These are phyloP conservation scores for Stellera chamaejasme DNA, from an alignment of 345 rosid species.

Conservation along the genomic window DNA sequence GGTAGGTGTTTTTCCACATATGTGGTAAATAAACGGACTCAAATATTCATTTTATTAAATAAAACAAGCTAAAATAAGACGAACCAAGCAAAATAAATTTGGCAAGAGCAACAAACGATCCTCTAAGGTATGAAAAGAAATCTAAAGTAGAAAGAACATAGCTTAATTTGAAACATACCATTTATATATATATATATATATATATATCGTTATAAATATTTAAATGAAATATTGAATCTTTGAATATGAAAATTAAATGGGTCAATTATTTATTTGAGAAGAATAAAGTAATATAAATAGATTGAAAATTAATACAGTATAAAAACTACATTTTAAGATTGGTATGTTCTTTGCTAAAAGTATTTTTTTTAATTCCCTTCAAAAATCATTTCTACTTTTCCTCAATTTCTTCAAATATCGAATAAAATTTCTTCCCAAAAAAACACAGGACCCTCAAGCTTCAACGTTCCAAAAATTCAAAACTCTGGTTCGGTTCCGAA, in stretches of 20 bases:
- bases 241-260: not conserved
- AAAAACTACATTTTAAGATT: slow-evolving; percentile 1
- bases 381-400: not conserved
- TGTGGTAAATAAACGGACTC: too few species aligned
- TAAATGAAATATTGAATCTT: too few species aligned
- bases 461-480: slow-evolving; percentile 19
- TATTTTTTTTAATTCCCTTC: not conserved
- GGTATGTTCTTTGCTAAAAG: not conserved
- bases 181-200: too few species aligned
- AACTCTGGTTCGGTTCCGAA: slow-evolving; percentile 11
- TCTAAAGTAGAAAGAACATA: too few species aligned
- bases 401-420: not conserved
- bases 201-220: too few species aligned
- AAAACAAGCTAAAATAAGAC: too few species aligned
- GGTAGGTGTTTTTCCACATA: too few species aligned
- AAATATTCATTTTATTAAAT: too few species aligned
- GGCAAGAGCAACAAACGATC: too few species aligned
- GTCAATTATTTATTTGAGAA: not conserved
- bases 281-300: slow-evolving; percentile 3
- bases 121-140: too few species aligned
- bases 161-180: too few species aligned
- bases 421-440: not conserved
- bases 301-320: not conserved
- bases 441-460: not conserved
- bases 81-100: too few species aligned